Evolutionary conservation across 805 yeast species (phyloP).

Genomic region (Saccharomycopsis olivae): DNA sequence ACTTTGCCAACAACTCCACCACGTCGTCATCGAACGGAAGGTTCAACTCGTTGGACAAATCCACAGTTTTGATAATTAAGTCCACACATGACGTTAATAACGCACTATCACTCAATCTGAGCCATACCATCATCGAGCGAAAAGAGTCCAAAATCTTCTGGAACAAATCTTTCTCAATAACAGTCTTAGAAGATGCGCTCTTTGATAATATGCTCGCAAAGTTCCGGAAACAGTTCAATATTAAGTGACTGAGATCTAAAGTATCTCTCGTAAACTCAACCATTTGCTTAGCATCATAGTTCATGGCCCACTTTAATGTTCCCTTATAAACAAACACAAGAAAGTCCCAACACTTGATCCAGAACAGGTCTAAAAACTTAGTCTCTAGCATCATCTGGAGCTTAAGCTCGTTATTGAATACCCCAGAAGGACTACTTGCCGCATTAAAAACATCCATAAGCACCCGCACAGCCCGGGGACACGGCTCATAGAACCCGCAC

Average conservation of each 20-base stretch:
- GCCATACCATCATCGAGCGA: conserved; percentile 63
- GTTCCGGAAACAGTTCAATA: conserved; percentile 57
- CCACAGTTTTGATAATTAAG: conserved; percentile 55
- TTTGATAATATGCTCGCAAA: conserved; percentile 28
- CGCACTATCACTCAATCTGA: conserved; percentile 71
- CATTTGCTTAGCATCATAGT: conserved; percentile 42
- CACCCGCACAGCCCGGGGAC: conserved; percentile 64
- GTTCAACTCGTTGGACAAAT: conserved; percentile 46
- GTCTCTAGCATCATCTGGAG: conserved; percentile 17
- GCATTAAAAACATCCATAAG: conserved; percentile 62
- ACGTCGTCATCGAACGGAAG: conserved; percentile 42
- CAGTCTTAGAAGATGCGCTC: conserved; percentile 19
- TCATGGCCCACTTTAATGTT: conserved; percentile 66
- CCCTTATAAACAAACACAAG: conserved; percentile 55
- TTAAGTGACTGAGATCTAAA: conserved; percentile 60
- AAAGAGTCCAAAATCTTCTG: conserved; percentile 51
- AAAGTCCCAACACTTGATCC: conserved; percentile 69
- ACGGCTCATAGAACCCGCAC: conserved; percentile 52
- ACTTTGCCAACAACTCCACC: conserved; percentile 46
- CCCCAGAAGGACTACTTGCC: conserved; percentile 58
- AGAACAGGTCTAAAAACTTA: conserved; percentile 33
- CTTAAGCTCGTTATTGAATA: conserved; percentile 27
- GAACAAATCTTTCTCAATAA: conserved; percentile 29
- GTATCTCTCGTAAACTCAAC: conserved; percentile 82
- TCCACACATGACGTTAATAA: conserved; percentile 63